Evolutionary conservation across 2,329 filamentous ascomycete species (phyloP).

Genomic region (Tolypocladium inflatum): DNA sequence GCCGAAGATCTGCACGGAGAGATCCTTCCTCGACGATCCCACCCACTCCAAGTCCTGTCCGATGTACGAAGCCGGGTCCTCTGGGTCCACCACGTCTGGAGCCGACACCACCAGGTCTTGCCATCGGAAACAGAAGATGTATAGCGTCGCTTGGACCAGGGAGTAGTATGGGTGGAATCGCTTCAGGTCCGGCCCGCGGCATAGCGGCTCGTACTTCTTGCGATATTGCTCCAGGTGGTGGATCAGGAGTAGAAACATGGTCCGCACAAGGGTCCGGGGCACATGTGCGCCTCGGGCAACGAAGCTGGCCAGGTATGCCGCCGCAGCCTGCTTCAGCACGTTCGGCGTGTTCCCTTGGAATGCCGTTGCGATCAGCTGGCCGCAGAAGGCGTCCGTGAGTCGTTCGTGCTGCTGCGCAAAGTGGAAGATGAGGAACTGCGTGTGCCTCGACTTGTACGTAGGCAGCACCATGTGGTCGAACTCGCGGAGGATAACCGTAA

Average conservation of each 20-base stretch:
- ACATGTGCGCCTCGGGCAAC: conserved; percentile 84
- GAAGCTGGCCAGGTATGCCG: conserved; percentile 89
- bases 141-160: conserved; percentile 78
- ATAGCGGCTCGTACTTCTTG: conserved; percentile 59
- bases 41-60: conserved; percentile 73
- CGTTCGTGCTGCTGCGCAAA: conserved; percentile 76
- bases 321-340: conserved; percentile 72
- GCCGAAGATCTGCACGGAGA: conserved; percentile 73
- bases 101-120: conserved; percentile 67
- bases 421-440: conserved; percentile 93
- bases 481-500: conserved; percentile 72
- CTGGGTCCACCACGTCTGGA: conserved; percentile 51
- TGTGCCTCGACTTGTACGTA: conserved; percentile 84
- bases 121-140: conserved; percentile 98
- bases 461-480: conserved; percentile 84
- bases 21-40: conserved; percentile 59
- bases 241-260: conserved; percentile 72
- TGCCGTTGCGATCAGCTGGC: conserved; percentile 48
- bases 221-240: conserved; percentile 69
- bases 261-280: conserved; percentile 63
- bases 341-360: conserved; percentile 56
- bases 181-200: conserved; percentile 75
- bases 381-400: conserved; percentile 75
- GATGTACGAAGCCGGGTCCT: conserved; percentile 49
- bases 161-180: conserved; percentile 81